Conservation (phyloP, 2,329 filamentous ascomycete species). For the Pestalotiopsis sp. region DNA sequence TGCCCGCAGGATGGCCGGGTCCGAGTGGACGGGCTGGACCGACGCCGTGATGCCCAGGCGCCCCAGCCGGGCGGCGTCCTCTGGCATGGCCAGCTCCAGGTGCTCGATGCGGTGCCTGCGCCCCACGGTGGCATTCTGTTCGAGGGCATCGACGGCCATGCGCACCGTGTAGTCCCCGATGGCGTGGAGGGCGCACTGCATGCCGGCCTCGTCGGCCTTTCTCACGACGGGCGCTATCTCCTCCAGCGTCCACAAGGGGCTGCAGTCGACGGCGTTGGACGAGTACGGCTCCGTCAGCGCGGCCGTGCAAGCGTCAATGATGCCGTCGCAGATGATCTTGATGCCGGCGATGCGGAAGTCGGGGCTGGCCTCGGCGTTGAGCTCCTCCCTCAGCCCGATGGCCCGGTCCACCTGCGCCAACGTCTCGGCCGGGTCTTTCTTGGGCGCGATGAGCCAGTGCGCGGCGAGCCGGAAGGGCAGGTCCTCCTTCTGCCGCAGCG, state of each 20-base stretch:
- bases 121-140: slow-evolving; percentile 37
- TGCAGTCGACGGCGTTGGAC: slow-evolving; percentile 42
- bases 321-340: slow-evolving; percentile 66
- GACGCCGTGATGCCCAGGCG: slow-evolving; percentile 60
- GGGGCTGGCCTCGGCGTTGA: slow-evolving; percentile 42
- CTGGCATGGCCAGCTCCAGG: slow-evolving; percentile 56
- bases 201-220: slow-evolving; percentile 49
- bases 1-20: slow-evolving; percentile 60
- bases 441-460: slow-evolving; percentile 55
- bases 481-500: slow-evolving; percentile 34
- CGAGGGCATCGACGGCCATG: slow-evolving; percentile 58
- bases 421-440: slow-evolving; percentile 41
- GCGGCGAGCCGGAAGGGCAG: slow-evolving; percentile 51
- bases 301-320: slow-evolving; percentile 66
- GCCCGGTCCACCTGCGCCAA: slow-evolving; percentile 51
- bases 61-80: slow-evolving; percentile 58
- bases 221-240: slow-evolving; percentile 54
- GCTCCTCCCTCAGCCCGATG: slow-evolving; percentile 44
- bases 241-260: slow-evolving; percentile 54
- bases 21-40: slow-evolving; percentile 58
- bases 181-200: slow-evolving; percentile 65
- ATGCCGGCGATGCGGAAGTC: slow-evolving; percentile 56
- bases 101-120: slow-evolving; percentile 65
- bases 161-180: slow-evolving; percentile 62
- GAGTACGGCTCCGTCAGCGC: slow-evolving; percentile 60